Conservation (phyloP, 2,329 filamentous ascomycete species). For the Coleophoma crateriformis region DNA sequence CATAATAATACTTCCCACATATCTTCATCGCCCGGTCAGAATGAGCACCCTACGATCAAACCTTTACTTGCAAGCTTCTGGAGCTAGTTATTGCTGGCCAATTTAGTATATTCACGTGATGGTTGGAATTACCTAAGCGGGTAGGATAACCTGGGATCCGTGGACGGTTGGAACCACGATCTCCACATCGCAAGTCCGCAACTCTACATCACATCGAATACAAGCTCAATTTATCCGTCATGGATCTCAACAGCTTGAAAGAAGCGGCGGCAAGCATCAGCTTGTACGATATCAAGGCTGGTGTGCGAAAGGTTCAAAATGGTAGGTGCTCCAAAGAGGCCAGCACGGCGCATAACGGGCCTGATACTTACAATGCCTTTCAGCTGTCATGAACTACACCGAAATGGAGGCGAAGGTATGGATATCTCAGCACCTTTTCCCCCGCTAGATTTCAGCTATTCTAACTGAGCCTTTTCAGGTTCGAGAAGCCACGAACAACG, state of each 20-base stretch:
- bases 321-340: slow-evolving; percentile 39
- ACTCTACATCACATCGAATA: no score
- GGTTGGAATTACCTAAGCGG: no score
- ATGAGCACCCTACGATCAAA: no score
- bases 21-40: no score
- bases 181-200: no score
- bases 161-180: no score
- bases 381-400: slow-evolving; percentile 75
- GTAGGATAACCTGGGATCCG: no score
- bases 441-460: background rate
- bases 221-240: slow-evolving; percentile 24
- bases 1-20: no score
- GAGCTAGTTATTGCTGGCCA: no score
- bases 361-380: slow-evolving; percentile 17
- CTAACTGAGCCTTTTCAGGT: slow-evolving; percentile 48
- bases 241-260: slow-evolving; percentile 65
- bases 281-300: slow-evolving; percentile 71
- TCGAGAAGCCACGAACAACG: slow-evolving; percentile 97
- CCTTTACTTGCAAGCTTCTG: no score
- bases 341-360: slow-evolving; percentile 11
- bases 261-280: slow-evolving; percentile 68
- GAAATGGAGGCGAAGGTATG: slow-evolving; percentile 60
- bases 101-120: no score
- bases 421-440: slow-evolving; percentile 27
- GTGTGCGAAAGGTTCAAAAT: slow-evolving; percentile 73